Conservation (phyloP, 2,329 filamentous ascomycete species). For the Botrytis fragariae region DNA sequence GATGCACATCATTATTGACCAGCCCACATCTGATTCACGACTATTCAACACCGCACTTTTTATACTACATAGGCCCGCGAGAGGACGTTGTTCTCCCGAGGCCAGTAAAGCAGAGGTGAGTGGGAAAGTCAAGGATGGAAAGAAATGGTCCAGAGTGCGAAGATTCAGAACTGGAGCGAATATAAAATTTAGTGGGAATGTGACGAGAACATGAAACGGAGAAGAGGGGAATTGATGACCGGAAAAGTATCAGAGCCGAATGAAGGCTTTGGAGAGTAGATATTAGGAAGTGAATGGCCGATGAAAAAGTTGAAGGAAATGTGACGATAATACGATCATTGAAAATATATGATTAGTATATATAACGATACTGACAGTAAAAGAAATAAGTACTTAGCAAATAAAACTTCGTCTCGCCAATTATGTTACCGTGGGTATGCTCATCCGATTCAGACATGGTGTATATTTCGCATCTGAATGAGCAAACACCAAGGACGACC, state of each 20-base stretch:
- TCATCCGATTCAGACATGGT: not conserved
- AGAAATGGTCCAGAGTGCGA: not conserved
- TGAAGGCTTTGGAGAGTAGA: not conserved
- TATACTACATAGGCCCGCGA: not conserved
- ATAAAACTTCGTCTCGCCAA: too few species aligned
- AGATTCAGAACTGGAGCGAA: not conserved
- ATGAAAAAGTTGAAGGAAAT: not conserved
- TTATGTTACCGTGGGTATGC: not conserved
- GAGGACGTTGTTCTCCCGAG: accelerated
- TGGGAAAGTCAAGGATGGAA: too few species aligned
- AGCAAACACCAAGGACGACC: not conserved
- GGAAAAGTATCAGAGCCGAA: not conserved
- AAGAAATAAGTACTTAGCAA: not conserved
- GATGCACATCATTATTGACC: not conserved
- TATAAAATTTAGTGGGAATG: not conserved
- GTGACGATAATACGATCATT: not conserved
- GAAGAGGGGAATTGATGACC: not conserved
- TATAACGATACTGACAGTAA: not conserved
- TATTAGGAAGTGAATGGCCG: not conserved
- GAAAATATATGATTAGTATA: not conserved
- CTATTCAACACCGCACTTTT: too few species aligned
- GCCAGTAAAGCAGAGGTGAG: not conserved
- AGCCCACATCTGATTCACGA: not conserved
- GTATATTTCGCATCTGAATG: not conserved
- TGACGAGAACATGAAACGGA: not conserved